Evolutionary conservation across 257 asterid genomes (phyloP).

Genomic region (Salvia hispanica): DNA sequence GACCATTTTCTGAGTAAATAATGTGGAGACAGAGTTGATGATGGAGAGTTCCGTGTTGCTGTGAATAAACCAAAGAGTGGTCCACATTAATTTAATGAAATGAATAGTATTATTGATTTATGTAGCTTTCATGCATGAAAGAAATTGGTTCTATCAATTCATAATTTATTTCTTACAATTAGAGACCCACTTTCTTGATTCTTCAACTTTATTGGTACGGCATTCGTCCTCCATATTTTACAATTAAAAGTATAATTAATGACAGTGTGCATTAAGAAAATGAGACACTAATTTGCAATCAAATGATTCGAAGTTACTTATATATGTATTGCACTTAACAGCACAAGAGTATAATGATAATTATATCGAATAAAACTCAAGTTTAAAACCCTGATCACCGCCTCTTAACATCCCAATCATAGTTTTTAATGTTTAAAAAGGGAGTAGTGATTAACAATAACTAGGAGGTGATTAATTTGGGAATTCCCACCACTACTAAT

Average conservation of each 20-base stretch:
- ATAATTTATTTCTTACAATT: not conserved
- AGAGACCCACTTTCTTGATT: not conserved
- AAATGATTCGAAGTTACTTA: too few relatives aligned
- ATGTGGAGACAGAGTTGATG: constrained; percentile 25
- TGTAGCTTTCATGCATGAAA: not conserved
- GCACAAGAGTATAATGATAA: too few relatives aligned
- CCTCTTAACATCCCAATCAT: too few relatives aligned
- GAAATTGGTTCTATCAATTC: not conserved
- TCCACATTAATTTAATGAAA: not conserved
- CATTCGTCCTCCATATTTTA: not conserved
- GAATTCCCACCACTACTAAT: constrained; percentile 16
- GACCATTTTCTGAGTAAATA: constrained; percentile 9
- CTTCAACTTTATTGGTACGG: not conserved
- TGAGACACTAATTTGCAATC: too few relatives aligned
- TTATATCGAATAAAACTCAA: too few relatives aligned
- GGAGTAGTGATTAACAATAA: not conserved
- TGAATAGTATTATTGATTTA: not conserved
- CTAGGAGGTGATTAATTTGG: constrained; percentile 7
- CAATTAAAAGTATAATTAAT: too few relatives aligned
- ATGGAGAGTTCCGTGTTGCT: constrained; percentile 14
- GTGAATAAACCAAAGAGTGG: constrained; percentile 16
- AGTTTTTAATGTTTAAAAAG: too few relatives aligned
- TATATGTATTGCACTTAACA: too few relatives aligned
- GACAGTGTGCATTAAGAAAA: too few relatives aligned
- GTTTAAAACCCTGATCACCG: too few relatives aligned